These are phyloP conservation scores for Saccharomycopsis hybrid DNA, from an alignment of 1,139 yeast species.

Conservation along the genomic window DNA sequence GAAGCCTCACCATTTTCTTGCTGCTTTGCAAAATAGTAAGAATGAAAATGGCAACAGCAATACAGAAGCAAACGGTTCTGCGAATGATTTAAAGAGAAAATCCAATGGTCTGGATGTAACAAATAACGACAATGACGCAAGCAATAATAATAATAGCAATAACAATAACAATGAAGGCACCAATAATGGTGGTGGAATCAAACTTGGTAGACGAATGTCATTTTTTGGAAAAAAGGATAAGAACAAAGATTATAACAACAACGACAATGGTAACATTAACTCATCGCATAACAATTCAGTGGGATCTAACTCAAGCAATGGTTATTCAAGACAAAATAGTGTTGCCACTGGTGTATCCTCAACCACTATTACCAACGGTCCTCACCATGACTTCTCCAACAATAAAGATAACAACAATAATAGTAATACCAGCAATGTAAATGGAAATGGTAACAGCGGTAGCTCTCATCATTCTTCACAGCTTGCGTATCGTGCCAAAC, in stretches of 20 bases:
- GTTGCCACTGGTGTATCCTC: too few relatives aligned
- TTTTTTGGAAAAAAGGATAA: conserved; percentile 17
- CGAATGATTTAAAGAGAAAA: too few relatives aligned
- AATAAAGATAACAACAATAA: neutral
- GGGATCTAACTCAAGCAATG: too few relatives aligned
- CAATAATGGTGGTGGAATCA: neutral
- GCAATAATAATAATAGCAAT: neutral
- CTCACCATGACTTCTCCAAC: neutral
- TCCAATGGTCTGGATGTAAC: too few relatives aligned
- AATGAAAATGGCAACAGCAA: conserved; percentile 4
- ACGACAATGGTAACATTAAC: too few relatives aligned
- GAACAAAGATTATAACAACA: conserved; percentile 1
- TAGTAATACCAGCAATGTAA: neutral
- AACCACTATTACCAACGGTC: neutral
- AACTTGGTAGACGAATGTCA: conserved; percentile 12
- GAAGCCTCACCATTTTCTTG: conserved; percentile 29
- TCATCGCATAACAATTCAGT: too few relatives aligned
- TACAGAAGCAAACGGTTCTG: neutral
- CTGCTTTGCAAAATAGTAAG: conserved; percentile 9
- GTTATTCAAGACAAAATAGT: neutral
- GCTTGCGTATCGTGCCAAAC: conserved; percentile 1
- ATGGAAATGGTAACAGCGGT: conserved; percentile 10
- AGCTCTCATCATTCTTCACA: conserved; percentile 9
- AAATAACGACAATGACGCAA: too few relatives aligned
- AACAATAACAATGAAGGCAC: neutral